Evolutionary conservation across 345 rosid species (phyloP).

Genomic region (Trapa incisa): DNA sequence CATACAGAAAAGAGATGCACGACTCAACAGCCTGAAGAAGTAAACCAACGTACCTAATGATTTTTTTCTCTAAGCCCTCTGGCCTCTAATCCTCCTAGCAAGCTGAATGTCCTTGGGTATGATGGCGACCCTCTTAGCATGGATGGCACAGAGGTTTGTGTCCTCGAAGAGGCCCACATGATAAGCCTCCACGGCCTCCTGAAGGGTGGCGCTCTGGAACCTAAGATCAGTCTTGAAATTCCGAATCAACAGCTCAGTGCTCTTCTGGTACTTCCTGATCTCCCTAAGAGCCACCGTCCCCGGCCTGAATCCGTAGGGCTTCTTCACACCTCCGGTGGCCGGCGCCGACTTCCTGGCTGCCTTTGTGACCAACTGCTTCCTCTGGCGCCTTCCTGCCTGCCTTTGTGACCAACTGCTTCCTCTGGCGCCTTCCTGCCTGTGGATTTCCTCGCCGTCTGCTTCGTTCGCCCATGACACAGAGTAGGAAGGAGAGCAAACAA

Average conservation of each 20-base stretch:
- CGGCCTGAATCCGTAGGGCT: slow-evolving; percentile 21
- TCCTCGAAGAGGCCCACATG: slow-evolving; percentile 20
- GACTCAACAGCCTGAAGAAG: background rate
- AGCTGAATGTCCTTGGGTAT: slow-evolving; percentile 23
- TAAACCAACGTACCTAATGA: background rate
- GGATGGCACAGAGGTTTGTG: slow-evolving; percentile 19
- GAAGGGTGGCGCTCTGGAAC: slow-evolving; percentile 20
- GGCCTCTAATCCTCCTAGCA: slow-evolving; percentile 18
- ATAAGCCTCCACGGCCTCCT: slow-evolving; percentile 22
- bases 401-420: background rate
- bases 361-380: slow-evolving; percentile 21
- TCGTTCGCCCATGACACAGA: slow-evolving; percentile 9
- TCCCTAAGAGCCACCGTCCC: slow-evolving; percentile 21
- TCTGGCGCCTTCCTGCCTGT: slow-evolving; percentile 19
- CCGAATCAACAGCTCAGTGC: slow-evolving; percentile 21
- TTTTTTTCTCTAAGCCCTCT: slow-evolving; percentile 12
- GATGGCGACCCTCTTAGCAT: slow-evolving; percentile 20
- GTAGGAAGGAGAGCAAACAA: background rate
- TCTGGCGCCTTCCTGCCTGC: too few relatives aligned
- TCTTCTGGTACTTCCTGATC: slow-evolving; percentile 24
- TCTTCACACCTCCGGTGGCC: slow-evolving; percentile 23
- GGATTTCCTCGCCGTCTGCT: slow-evolving; percentile 17
- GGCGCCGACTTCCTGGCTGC: slow-evolving; percentile 21
- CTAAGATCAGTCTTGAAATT: slow-evolving; percentile 21
- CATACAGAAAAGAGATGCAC: background rate